Evolutionary conservation across 768 basidiomycete genomes (phyloP).

Genomic region (Hydnomerulius pinastri): DNA sequence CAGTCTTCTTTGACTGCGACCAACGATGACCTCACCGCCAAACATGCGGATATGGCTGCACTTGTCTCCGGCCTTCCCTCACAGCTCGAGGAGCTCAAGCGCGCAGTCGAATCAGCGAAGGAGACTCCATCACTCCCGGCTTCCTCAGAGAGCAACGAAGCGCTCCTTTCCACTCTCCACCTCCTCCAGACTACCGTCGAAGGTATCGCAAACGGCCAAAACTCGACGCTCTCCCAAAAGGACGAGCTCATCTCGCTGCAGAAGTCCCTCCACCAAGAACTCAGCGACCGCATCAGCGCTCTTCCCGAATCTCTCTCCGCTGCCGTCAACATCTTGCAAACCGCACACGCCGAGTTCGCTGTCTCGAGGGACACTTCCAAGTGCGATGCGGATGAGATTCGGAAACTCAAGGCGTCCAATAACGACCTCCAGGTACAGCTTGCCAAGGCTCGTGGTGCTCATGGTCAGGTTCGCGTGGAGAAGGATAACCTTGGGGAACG

Average conservation of each 20-base stretch:
- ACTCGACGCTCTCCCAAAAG: conserved; percentile 46
- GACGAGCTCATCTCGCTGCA: conserved; percentile 52
- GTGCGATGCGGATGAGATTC: conserved; percentile 71
- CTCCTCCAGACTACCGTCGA: conserved; percentile 53
- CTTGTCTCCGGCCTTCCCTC: conserved; percentile 50
- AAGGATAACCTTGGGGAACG: conserved; percentile 74
- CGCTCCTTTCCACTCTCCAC: conserved; percentile 37
- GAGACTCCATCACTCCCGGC: conserved; percentile 17
- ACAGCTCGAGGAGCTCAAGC: conserved; percentile 46
- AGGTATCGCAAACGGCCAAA: conserved; percentile 51
- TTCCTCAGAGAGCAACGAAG: conserved; percentile 17
- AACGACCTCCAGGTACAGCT: conserved; percentile 72
- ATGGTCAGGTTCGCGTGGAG: conserved; percentile 80
- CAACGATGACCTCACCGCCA: conserved; percentile 39
- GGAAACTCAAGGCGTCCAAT: conserved; percentile 52
- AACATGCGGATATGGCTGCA: conserved; percentile 42
- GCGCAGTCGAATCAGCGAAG: conserved; percentile 40
- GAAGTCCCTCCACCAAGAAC: conserved; percentile 52
- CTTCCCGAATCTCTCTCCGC: conserved; percentile 62
- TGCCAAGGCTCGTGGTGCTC: conserved; percentile 73
- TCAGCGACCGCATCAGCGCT: conserved; percentile 52
- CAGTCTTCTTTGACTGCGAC: conserved; percentile 44
- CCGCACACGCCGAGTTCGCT: conserved; percentile 61
- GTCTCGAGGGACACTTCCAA: conserved; percentile 56
- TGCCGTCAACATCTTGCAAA: conserved; percentile 57